Evolutionary conservation across 2,329 filamentous ascomycete species (phyloP), one percentile per base, ranked within the genome.

Genomic region (Raffaelea arxii): DNA sequence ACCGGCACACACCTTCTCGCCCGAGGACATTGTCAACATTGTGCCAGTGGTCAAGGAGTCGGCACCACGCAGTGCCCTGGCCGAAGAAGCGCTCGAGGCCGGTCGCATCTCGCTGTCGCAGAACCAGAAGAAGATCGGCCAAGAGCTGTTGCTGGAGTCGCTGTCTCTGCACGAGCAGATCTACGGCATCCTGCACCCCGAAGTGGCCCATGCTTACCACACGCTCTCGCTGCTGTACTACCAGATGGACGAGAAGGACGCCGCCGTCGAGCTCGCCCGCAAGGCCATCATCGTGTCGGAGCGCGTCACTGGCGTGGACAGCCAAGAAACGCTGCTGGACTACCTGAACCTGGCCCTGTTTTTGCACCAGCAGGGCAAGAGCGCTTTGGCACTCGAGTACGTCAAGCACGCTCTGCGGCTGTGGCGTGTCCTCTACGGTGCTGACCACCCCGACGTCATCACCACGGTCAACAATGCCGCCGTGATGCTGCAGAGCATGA

Each of bases 401-500:
- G 84, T 94, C 54, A 87, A 86, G 62, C 92, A 98, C 63, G 92
- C 92, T 6, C 77, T 98, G 55, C 83, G 92, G 61, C 74, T 98
- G 52, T 97, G 91, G 91, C 96, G 95, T 72, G 78, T 97, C 57
- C 91, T 97, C 58, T 98, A 96, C 62, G 92, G 92, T 25, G 72
- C 84, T 25, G 85, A 88, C 58, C 92, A 98, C 66, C 92, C 92
- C 3, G 92, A 98, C 67, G 94, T 89, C 9, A 96, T 98, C 66
- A 98, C 94, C 9, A 97, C 92, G 16, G 84, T 97, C 67, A 98
- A 97, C 77, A 98, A 98, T 60, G 91, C 88, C 19, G 92, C 92
- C 7, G 92, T 98, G 50, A 98, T 98, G 92, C 80, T 98, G 49
- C 92, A 98, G 67, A 83, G 89, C 47, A 77, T 96, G 57, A 95